These are phyloP conservation scores for Dryas integrifolia DNA, from an alignment of 331 rosid species.

Conservation along the genomic window DNA sequence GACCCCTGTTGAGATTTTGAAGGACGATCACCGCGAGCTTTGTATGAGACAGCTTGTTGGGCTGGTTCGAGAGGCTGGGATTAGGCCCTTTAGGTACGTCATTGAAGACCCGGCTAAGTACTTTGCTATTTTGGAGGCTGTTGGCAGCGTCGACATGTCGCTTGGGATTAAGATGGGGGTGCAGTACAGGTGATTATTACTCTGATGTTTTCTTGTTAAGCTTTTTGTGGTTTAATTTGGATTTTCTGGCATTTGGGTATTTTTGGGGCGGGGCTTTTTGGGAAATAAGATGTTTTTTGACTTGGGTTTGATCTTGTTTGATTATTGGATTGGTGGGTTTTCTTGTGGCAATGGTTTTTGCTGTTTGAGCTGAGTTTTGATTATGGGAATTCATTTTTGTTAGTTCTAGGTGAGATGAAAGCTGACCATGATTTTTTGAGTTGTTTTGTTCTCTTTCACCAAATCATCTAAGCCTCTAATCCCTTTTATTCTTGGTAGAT, in stretches of 20 bases:
- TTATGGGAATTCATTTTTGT: too few species aligned
- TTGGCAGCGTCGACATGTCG: conserved; percentile 80
- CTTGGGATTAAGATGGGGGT: conserved; percentile 92
- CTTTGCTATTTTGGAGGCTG: conserved; percentile 77
- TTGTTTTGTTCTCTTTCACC: neutral
- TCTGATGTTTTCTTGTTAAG: neutral
- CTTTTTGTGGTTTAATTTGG: neutral
- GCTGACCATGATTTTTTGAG: neutral
- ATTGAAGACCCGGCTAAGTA: conserved; percentile 63
- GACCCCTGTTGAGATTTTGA: conserved; percentile 77
- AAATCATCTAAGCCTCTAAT: neutral
- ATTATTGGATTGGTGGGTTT: neutral
- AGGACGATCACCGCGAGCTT: conserved; percentile 63
- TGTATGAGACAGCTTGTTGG: conserved; percentile 79
- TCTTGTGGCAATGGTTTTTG: too few species aligned
- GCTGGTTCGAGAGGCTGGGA: conserved; percentile 69
- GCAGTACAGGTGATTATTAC: conserved; percentile 60
- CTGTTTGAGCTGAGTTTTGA: too few species aligned
- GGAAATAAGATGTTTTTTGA: neutral
- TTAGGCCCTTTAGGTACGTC: conserved; percentile 57
- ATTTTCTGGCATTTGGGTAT: neutral
- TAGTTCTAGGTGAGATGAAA: too few species aligned
- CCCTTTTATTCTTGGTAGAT: neutral
- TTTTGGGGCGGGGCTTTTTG: neutral
- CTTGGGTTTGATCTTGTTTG: neutral